A percentile compares a stretch with the other conserved stretches of the same genome.
Conservation (phyloP, 306 rosid species). For the Carpinus fangiana region DNA sequence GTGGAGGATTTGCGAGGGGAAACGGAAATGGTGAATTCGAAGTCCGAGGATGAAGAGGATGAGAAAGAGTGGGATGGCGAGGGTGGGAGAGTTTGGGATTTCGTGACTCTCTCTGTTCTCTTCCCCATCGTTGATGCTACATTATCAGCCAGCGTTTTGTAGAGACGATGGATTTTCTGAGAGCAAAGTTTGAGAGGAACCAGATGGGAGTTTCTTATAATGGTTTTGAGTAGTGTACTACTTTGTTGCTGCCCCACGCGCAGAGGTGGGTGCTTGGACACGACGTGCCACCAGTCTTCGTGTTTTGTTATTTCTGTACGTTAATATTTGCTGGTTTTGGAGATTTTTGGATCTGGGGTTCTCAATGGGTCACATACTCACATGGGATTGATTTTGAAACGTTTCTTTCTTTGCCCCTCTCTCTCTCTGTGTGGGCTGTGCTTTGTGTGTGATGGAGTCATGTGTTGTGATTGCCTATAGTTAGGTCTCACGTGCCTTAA, state of each 20-base stretch:
- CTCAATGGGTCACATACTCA: slow-evolving; percentile 35
- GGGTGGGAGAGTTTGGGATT: slow-evolving; percentile 68
- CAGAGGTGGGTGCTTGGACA: background rate
- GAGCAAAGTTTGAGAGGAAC: background rate
- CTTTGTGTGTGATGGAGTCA: background rate
- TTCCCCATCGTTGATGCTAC: slow-evolving; percentile 46
- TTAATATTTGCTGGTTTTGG: background rate
- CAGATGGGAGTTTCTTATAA: slow-evolving; percentile 5
- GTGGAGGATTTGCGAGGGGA: slow-evolving; percentile 72
- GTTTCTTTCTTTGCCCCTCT: background rate
- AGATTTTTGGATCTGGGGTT: slow-evolving; percentile 9
- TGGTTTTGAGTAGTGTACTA: background rate
- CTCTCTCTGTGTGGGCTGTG: too few relatives aligned
- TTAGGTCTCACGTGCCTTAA: slow-evolving; percentile 55
- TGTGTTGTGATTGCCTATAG: slow-evolving; percentile 11
- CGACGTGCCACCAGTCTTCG: slow-evolving; percentile 27
- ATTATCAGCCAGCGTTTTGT: slow-evolving; percentile 11
- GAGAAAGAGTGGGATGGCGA: slow-evolving; percentile 76
- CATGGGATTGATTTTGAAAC: slow-evolving; percentile 35
- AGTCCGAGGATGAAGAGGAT: slow-evolving; percentile 81
- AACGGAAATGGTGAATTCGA: slow-evolving; percentile 80
- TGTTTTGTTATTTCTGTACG: background rate
- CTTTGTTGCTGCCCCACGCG: background rate
- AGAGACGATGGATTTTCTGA: background rate
- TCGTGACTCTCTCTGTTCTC: slow-evolving; percentile 26